Evolutionary conservation across 208 protist genomes (phyloP).

Genomic region (Phytomonas serpens): DNA sequence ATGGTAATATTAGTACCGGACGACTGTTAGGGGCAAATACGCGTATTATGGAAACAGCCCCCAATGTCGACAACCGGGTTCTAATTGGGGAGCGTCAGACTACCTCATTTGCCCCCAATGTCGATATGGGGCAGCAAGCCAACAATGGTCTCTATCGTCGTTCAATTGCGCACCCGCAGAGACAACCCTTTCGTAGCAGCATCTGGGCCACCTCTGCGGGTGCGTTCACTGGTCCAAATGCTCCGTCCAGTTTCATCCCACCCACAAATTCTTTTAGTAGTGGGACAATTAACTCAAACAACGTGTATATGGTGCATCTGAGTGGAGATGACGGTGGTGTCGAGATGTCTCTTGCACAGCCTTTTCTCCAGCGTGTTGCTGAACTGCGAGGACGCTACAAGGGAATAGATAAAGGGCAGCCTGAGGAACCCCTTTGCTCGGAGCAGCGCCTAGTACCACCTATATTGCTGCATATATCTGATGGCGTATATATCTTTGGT

Average conservation of each 20-base stretch:
- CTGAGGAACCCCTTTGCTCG: slow-evolving; percentile 15
- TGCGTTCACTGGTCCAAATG: neutral
- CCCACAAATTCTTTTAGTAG: neutral
- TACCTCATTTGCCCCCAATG: neutral
- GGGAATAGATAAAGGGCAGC: slow-evolving; percentile 47
- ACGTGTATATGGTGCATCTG: slow-evolving; percentile 52
- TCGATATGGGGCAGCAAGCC: neutral
- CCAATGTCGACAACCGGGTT: neutral
- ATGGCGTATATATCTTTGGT: neutral
- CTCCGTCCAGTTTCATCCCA: neutral
- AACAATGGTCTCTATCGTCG: neutral
- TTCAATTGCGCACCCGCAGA: neutral
- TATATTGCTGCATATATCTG: neutral
- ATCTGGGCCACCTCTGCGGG: neutral
- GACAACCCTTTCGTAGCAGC: neutral
- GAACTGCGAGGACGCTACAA: slow-evolving; percentile 65
- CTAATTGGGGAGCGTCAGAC: neutral
- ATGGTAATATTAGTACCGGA: neutral
- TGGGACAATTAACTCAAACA: neutral
- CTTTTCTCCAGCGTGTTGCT: slow-evolving; percentile 30
- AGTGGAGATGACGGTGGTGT: slow-evolving; percentile 67
- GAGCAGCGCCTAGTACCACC: slow-evolving; percentile 10
- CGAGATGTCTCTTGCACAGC: slow-evolving; percentile 57
- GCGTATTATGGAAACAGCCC: neutral
- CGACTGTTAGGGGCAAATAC: neutral